A percentile compares a stretch with the other conserved stretches of the same genome.
phyloP scores from a whole-genome alignment of 176 grass and related monocot genomes.

The Ananas comosus region DNA sequence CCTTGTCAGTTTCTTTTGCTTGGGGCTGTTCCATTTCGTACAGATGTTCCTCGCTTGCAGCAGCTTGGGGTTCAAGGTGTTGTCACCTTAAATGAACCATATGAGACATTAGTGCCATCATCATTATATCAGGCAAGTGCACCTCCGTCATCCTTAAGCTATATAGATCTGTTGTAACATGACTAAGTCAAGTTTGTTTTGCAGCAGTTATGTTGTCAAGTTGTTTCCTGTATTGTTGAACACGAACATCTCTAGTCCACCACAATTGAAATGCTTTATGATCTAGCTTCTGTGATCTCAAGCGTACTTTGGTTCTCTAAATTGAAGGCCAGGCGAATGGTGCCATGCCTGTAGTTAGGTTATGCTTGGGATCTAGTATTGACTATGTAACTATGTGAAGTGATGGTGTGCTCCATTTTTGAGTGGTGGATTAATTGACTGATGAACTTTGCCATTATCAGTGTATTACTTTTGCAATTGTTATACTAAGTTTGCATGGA shows the following conservation, averaged over 20 bases:
- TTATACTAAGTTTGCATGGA: neutral
- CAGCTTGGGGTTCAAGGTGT: slow-evolving; percentile 60
- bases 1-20: slow-evolving; percentile 62
- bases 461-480: neutral
- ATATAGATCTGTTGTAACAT: neutral
- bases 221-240: neutral
- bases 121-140: slow-evolving; percentile 62
- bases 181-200: neutral
- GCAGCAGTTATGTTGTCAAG: neutral
- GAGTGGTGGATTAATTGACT: neutral
- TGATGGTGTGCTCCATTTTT: no score
- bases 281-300: no score
- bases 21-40: slow-evolving; percentile 80
- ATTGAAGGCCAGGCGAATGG: neutral
- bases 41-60: slow-evolving; percentile 57
- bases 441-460: neutral
- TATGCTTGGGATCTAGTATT: neutral
- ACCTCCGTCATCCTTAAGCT: neutral
- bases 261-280: no score
- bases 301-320: neutral
- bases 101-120: slow-evolving; percentile 78
- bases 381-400: no score
- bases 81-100: slow-evolving; percentile 82
- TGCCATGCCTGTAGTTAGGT: neutral
- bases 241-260: no score